Percentiles rank a stretch among this genome's conserved stretches.
phyloP scores from a whole-genome alignment of 2,329 filamentous ascomycete species.

The Cercospora citrullina region DNA sequence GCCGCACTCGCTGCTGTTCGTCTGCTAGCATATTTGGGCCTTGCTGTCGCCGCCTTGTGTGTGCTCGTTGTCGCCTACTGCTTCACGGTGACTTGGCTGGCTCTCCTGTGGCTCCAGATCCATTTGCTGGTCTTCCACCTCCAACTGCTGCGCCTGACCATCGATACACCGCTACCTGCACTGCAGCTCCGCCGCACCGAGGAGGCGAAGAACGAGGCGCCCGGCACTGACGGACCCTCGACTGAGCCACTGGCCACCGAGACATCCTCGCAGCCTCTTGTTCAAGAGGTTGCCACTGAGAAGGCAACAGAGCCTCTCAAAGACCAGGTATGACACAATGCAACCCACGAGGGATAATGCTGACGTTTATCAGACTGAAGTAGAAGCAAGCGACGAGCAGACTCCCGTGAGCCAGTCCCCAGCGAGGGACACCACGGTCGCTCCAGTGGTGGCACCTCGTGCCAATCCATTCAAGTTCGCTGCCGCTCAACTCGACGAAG shows the following conservation, averaged over 20 bases:
- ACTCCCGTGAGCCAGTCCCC: background rate
- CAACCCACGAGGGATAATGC: background rate
- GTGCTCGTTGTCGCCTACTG: conserved; percentile 16
- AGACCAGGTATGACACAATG: background rate
- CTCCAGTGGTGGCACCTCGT: background rate
- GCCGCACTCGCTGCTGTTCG: conserved; percentile 16
- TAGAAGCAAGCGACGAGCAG: background rate
- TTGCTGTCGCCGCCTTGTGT: conserved; percentile 19
- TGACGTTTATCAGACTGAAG: background rate
- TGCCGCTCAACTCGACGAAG: conserved; percentile 19
- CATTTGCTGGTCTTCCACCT: conserved; percentile 17
- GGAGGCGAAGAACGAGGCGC: background rate
- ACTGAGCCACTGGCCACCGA: background rate
- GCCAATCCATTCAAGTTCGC: conserved; percentile 13
- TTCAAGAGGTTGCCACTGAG: background rate
- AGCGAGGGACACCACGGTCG: background rate
- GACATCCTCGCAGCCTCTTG: background rate
- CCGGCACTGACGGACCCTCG: background rate
- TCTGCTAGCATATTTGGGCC: conserved; percentile 13
- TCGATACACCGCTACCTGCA: conserved; percentile 6
- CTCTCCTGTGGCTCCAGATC: conserved; percentile 20
- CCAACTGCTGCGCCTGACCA: conserved; percentile 12
- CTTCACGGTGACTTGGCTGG: conserved; percentile 22
- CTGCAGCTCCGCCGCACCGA: background rate
- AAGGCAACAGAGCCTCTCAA: background rate